Evolutionary conservation across 1,284 basidiomycete genomes (phyloP).

Genomic region (Spongispora temasekensis): DNA sequence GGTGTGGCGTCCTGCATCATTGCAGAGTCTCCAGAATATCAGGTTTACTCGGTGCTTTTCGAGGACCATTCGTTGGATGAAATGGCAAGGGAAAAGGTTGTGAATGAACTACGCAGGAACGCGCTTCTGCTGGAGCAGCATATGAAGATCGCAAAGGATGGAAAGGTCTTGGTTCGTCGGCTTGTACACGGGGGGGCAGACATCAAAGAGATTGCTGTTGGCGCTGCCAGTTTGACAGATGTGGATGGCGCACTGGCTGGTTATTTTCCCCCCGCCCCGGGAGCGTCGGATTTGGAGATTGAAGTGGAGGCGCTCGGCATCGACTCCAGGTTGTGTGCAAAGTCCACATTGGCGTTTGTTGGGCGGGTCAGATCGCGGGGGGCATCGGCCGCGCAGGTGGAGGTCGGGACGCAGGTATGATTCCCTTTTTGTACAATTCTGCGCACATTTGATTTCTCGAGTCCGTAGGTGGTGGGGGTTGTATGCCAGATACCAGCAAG

Average conservation of each 20-base stretch:
- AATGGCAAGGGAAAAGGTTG: constrained; percentile 23
- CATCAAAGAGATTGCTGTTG: constrained; percentile 9
- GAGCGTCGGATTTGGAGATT: constrained; percentile 16
- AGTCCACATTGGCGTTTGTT: constrained; percentile 15
- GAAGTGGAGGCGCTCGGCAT: constrained; percentile 17
- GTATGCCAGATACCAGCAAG: constrained; percentile 15
- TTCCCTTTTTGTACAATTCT: neutral
- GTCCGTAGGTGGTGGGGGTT: constrained; percentile 17
- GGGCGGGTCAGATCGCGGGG: constrained; percentile 18
- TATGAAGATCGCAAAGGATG: constrained; percentile 28
- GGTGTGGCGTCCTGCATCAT: constrained; percentile 32
- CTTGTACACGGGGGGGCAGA: constrained; percentile 23
- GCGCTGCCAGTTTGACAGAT: constrained; percentile 17
- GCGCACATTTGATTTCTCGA: constrained; percentile 1
- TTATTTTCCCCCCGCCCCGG: constrained; percentile 16
- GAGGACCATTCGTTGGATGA: constrained; percentile 32
- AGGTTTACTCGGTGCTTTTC: constrained; percentile 30
- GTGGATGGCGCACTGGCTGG: constrained; percentile 16
- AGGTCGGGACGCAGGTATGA: constrained; percentile 11
- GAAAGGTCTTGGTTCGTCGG: constrained; percentile 25
- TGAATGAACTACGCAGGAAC: constrained; percentile 29
- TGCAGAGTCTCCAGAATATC: constrained; percentile 32
- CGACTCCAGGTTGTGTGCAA: neutral
- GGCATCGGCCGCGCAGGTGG: constrained; percentile 4
- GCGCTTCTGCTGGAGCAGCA: constrained; percentile 30